phyloP scores from a whole-genome alignment of 768 basidiomycete genomes.

The Kwoniella newhampshirensis region DNA sequence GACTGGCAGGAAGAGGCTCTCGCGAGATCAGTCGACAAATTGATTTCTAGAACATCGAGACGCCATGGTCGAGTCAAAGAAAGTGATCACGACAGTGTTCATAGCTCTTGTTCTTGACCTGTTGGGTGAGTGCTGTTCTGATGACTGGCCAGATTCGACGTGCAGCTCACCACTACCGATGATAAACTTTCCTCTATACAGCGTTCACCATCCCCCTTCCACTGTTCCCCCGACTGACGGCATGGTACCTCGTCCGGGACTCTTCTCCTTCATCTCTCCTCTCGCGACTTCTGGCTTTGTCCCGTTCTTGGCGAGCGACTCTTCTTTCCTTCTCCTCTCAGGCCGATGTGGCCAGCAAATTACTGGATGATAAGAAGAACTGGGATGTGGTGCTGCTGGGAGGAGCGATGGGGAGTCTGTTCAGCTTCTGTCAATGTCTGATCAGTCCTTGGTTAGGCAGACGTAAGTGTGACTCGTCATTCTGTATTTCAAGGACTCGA shows the following conservation, averaged over 20 bases:
- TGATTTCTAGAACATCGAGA: not conserved
- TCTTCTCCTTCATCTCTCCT: slow-evolving; percentile 69
- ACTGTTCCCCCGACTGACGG: slow-evolving; percentile 90
- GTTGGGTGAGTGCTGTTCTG: slow-evolving; percentile 59
- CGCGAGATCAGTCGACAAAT: too few species aligned
- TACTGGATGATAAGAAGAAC: slow-evolving; percentile 55
- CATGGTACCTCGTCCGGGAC: slow-evolving; percentile 72
- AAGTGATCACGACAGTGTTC: slow-evolving; percentile 82
- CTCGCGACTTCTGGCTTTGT: slow-evolving; percentile 66
- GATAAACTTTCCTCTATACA: slow-evolving; percentile 51
- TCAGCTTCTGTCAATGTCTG: slow-evolving; percentile 53
- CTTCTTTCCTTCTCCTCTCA: slow-evolving; percentile 54
- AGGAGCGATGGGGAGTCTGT: slow-evolving; percentile 73
- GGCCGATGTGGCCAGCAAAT: not conserved
- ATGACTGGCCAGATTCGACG: slow-evolving; percentile 7
- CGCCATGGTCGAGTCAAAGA: slow-evolving; percentile 7
- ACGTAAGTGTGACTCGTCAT: slow-evolving; percentile 9
- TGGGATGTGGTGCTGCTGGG: slow-evolving; percentile 97
- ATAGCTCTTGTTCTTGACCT: slow-evolving; percentile 87
- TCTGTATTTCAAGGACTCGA: not conserved
- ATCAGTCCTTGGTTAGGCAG: slow-evolving; percentile 81
- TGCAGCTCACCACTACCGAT: too few species aligned
- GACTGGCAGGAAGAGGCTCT: too few species aligned
- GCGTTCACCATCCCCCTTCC: slow-evolving; percentile 95
- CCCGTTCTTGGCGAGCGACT: slow-evolving; percentile 66